Conservation (phyloP, 805 yeast species). For the Saccharomycopsis fodiens region DNA sequence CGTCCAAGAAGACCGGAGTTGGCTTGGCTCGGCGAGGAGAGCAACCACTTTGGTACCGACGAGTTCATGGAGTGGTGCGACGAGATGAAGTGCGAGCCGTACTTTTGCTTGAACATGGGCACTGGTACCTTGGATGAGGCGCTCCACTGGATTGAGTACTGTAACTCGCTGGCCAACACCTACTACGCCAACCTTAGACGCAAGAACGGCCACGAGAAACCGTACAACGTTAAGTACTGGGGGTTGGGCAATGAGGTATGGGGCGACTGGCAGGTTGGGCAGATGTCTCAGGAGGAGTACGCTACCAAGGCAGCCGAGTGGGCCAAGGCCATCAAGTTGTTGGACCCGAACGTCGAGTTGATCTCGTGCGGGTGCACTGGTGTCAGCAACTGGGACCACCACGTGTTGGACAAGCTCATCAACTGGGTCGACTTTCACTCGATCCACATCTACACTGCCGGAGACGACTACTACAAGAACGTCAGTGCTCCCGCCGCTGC, state of each 20-base stretch:
- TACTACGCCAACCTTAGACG: constrained; percentile 30
- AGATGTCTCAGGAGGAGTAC: constrained; percentile 27
- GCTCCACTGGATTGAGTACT: constrained; percentile 30
- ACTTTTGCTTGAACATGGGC: constrained; percentile 31
- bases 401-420: constrained; percentile 25
- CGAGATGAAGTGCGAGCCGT: constrained; percentile 28
- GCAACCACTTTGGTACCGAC: constrained; percentile 30
- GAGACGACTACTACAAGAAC: constrained; percentile 25
- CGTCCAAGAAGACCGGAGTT: constrained; percentile 30
- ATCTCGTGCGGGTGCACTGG: constrained; percentile 30
- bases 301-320: constrained; percentile 27
- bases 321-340: constrained; percentile 30
- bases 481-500: constrained; percentile 28
- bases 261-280: constrained; percentile 33
- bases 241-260: constrained; percentile 32
- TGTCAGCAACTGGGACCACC: constrained; percentile 27
- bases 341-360: constrained; percentile 26
- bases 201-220: constrained; percentile 29
- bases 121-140: constrained; percentile 32
- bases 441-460: constrained; percentile 28
- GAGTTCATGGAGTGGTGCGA: constrained; percentile 31
- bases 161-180: constrained; percentile 28
- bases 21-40: constrained; percentile 30
- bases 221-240: constrained; percentile 32
- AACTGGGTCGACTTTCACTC: constrained; percentile 27